These are phyloP conservation scores for Metschnikowia vanudenii DNA, from an alignment of 805 yeast species.

Conservation along the genomic window DNA sequence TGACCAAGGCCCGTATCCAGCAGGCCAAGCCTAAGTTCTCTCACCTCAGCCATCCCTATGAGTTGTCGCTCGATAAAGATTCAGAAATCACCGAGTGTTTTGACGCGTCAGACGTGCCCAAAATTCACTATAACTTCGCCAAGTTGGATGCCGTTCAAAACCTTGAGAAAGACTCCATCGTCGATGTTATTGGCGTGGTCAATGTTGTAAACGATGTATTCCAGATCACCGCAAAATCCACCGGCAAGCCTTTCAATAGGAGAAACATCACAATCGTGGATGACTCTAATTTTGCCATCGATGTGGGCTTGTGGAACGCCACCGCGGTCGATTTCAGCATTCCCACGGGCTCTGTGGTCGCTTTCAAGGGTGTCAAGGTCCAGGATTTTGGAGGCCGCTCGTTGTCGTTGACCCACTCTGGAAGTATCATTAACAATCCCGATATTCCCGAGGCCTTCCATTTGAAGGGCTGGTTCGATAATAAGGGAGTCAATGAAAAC, in stretches of 20 bases:
- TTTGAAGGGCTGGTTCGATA: slow-evolving; percentile 93
- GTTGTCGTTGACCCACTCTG: slow-evolving; percentile 74
- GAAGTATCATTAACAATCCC: slow-evolving; percentile 76
- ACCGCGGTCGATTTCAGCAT: slow-evolving; percentile 74
- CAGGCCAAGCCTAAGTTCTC: slow-evolving; percentile 85
- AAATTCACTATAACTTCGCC: slow-evolving; percentile 71
- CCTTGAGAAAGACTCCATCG: slow-evolving; percentile 65
- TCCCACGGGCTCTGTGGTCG: slow-evolving; percentile 81
- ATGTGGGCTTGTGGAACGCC: slow-evolving; percentile 88
- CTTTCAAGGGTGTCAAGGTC: slow-evolving; percentile 86
- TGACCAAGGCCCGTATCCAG: slow-evolving; percentile 77
- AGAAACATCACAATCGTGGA: slow-evolving; percentile 88
- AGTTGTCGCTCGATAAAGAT: slow-evolving; percentile 77
- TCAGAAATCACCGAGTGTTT: slow-evolving; percentile 68
- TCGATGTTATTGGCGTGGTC: slow-evolving; percentile 87
- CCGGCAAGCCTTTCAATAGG: slow-evolving; percentile 90
- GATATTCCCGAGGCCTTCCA: slow-evolving; percentile 85
- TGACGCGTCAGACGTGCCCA: slow-evolving; percentile 67
- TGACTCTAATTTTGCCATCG: slow-evolving; percentile 70
- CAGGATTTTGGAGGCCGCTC: slow-evolving; percentile 87
- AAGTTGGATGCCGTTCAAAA: slow-evolving; percentile 64
- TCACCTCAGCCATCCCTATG: slow-evolving; percentile 83
- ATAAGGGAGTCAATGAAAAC: slow-evolving; percentile 61
- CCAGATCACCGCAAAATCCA: slow-evolving; percentile 78
- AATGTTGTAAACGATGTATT: slow-evolving; percentile 71